These are phyloP conservation scores for Ustanciosporium gigantosporum DNA, from an alignment of 1,284 basidiomycete genomes.

Conservation along the genomic window DNA sequence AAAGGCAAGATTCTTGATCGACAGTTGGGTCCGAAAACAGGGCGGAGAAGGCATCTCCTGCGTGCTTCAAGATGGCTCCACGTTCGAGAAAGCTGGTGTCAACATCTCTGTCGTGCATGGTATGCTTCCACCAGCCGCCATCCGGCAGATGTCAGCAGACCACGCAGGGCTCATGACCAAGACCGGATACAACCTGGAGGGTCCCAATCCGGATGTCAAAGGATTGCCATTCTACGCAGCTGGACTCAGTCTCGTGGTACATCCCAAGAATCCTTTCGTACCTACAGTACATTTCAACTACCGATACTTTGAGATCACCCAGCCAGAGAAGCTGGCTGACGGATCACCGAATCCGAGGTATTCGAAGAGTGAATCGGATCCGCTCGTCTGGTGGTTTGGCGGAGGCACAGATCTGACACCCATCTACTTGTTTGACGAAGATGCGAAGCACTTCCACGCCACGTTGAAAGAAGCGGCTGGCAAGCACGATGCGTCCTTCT, in stretches of 20 bases:
- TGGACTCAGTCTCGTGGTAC: conserved; percentile 87
- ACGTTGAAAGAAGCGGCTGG: conserved; percentile 79
- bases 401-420: conserved; percentile 96
- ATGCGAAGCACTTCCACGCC: conserved; percentile 83
- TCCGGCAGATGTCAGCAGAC: conserved; percentile 91
- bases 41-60: conserved; percentile 88
- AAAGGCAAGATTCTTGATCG: conserved; percentile 73
- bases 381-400: conserved; percentile 95
- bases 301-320: conserved; percentile 82
- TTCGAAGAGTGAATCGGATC: conserved; percentile 28
- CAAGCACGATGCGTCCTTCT: conserved; percentile 72
- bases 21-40: conserved; percentile 80
- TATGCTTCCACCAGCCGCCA: conserved; percentile 79
- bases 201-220: conserved; percentile 66
- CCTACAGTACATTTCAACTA: conserved; percentile 93
- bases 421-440: conserved; percentile 84
- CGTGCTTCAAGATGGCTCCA: conserved; percentile 74
- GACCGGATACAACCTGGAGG: conserved; percentile 50
- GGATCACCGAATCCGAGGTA: conserved; percentile 57
- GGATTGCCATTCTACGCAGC: conserved; percentile 89
- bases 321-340: conserved; percentile 56
- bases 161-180: conserved; percentile 68
- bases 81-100: conserved; percentile 95
- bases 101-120: conserved; percentile 94
- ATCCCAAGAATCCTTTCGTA: conserved; percentile 80